These are phyloP conservation scores for Dissophora globulifera DNA, from an alignment of 192 early-diverging fungal genomes.

Conservation along the genomic window DNA sequence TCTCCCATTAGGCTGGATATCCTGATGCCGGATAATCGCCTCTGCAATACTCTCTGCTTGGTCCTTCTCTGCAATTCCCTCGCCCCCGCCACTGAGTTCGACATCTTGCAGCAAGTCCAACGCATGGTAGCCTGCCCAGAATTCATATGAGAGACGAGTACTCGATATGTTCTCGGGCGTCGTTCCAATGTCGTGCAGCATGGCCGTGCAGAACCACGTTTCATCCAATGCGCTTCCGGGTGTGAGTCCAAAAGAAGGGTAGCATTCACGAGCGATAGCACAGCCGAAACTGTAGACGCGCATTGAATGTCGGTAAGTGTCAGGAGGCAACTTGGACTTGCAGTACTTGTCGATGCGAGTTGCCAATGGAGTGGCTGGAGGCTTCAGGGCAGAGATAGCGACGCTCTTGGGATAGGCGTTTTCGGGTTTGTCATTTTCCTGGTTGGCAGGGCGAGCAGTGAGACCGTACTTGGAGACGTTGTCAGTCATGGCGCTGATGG, in stretches of 20 bases:
- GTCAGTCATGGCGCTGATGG: not conserved
- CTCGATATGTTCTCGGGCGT: conserved; percentile 17
- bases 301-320: conserved; percentile 14
- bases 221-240: conserved; percentile 18
- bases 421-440: conserved; percentile 6
- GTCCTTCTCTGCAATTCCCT: conserved; percentile 14
- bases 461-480: conserved; percentile 13
- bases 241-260: conserved; percentile 12
- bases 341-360: conserved; percentile 6
- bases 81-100: conserved; percentile 4
- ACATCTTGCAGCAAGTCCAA: conserved; percentile 14
- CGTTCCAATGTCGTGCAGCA: conserved; percentile 26
- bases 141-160: conserved; percentile 30
- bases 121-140: conserved; percentile 20
- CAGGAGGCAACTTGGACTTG: conserved; percentile 6
- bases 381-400: not conserved
- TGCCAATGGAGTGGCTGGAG: not conserved
- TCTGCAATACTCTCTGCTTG: conserved; percentile 30
- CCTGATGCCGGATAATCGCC: conserved; percentile 23
- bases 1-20: conserved; percentile 14
- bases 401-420: conserved; percentile 2
- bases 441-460: conserved; percentile 7
- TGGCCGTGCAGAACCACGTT: conserved; percentile 21
- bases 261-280: conserved; percentile 18
- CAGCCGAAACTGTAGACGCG: conserved; percentile 26